Base-by-base conservation (phyloP, 1,284 basidiomycete genomes). In the Chalciporus sp. region DNA sequence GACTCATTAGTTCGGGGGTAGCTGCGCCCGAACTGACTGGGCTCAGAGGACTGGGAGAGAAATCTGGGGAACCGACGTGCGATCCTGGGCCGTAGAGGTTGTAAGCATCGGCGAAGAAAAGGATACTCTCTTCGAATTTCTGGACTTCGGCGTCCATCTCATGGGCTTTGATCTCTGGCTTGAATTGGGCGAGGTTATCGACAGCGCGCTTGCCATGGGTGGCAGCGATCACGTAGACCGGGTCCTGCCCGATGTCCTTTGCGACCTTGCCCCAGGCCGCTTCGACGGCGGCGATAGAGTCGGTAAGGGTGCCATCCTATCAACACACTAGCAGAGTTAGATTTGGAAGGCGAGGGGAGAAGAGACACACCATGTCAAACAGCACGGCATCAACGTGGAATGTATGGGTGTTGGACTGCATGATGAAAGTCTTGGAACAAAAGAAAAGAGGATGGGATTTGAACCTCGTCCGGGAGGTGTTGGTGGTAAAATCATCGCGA, bases 211-310 rank as follows among this genome's bases (percentile, higher is more conserved):
- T 86, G 64, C 89, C 89, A 68, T 91, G 89, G 12, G 88, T 90
- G 40, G 86, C 86, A 29, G 82, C 81, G 65, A 87, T 87, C 56
- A 88, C 83, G 53, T 80, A 76, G 55, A 73, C 74, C 11, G 84
- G 85, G 69, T 88, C 84, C 68, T 84, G 80, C 49, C 83, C 84
- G 44, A 88, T 80, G 67, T 88, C 85, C 42, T 74, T 74, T 3
- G 89, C 88, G 47, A 91, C 87, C 61, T 85, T 85, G 33, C 81
- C 82, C 89, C 89, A 91, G 7, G 89, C 89, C 7, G 86, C 86
- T 69, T 91, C 89, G 58, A 90, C 86, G 9, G 89, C 88, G 23
- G 83, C 75, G 65, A 90, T 90, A 27, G 86, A 88, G 66, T 90
- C 86, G 49, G 88, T 89, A 52, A 90, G 74, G 11, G 86, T 89